Percentiles rank a stretch among this genome's conserved stretches.
Conservation (phyloP, 306 rosid genomes). For the Acacia crassicarpa region DNA sequence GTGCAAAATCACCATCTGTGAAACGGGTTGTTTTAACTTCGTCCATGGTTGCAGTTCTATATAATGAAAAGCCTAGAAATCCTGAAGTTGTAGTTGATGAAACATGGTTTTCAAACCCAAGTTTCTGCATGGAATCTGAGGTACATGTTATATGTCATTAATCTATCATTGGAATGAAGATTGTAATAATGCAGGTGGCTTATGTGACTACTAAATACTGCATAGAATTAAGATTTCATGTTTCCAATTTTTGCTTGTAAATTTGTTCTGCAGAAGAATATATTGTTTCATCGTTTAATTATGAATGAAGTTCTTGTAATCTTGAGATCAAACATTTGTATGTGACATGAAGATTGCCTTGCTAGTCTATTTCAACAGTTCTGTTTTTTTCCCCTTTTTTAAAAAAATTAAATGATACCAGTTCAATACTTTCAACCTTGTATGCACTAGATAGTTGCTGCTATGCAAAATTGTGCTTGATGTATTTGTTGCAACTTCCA, state of each 20-base stretch:
- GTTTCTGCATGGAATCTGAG: conserved; percentile 26
- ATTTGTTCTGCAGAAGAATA: neutral
- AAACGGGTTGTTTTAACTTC: conserved; percentile 42
- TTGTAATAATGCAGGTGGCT: neutral
- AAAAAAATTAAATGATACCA: neutral
- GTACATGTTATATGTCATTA: conserved; percentile 17
- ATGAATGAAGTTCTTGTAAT: neutral
- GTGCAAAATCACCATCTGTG: conserved; percentile 43
- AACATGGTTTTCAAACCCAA: conserved; percentile 34
- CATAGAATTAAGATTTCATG: neutral
- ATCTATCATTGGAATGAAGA: neutral
- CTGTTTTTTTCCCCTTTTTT: neutral
- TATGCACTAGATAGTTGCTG: neutral
- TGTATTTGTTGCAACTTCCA: conserved; percentile 8
- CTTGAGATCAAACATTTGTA: neutral
- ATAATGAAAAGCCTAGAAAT: neutral
- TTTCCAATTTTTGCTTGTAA: neutral
- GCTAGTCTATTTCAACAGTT: conserved; percentile 11
- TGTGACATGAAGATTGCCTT: neutral
- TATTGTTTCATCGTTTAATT: neutral
- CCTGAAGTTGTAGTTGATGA: conserved; percentile 13
- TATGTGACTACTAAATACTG: neutral
- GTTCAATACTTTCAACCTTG: conserved; percentile 5
- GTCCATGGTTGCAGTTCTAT: neutral
- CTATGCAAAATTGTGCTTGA: neutral